Percentiles rank a stretch among this genome's conserved stretches.
Conservation (phyloP, 192 early-diverging fungal species). For the Backusella mclennaniae region DNA sequence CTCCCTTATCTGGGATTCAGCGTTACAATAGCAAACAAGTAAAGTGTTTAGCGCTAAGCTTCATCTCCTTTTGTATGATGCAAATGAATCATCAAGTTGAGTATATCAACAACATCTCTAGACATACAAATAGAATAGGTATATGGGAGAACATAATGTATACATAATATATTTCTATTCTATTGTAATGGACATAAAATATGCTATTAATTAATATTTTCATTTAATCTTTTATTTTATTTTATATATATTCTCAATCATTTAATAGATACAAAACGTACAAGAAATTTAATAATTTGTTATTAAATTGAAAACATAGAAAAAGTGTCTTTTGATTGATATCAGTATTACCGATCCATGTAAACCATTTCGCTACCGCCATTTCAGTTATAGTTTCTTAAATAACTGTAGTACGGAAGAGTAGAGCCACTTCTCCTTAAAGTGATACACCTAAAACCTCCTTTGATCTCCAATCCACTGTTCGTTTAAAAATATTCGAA, state of each 20-base stretch:
- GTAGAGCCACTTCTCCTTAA: neutral
- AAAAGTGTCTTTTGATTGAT: neutral
- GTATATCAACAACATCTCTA: neutral
- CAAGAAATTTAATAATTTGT: neutral
- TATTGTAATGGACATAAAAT: neutral
- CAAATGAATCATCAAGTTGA: no score
- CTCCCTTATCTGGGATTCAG: no score
- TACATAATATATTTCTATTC: neutral
- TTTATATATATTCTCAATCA: neutral
- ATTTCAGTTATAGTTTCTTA: neutral
- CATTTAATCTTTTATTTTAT: neutral
- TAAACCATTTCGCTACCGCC: neutral
- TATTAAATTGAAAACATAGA: neutral
- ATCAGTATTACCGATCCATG: no score
- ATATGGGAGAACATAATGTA: neutral
- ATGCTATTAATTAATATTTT: neutral
- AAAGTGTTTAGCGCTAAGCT: no score
- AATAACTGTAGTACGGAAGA: no score
- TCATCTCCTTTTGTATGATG: neutral
- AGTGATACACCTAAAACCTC: neutral
- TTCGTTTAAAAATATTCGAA: neutral
- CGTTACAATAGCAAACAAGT: no score
- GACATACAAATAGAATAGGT: neutral
- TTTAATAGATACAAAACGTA: neutral
- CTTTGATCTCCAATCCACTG: neutral